Base-by-base conservation (phyloP, 345 rosid species). In the Microthlaspi erraticum region DNA sequence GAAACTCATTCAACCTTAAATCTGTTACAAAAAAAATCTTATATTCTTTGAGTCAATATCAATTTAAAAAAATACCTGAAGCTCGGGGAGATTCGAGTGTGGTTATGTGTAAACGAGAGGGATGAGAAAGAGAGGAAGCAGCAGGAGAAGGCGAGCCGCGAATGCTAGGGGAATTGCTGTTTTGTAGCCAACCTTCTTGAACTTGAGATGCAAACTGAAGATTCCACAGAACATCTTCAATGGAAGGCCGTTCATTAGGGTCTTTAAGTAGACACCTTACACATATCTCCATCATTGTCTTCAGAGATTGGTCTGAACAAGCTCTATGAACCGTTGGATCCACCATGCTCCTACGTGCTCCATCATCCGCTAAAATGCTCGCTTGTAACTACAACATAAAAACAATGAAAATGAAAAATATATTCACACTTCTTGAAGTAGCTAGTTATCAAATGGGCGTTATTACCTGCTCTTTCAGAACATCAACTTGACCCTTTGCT, bases 191-290 rank as follows among this genome's bases (percentile, higher is more conserved):
- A 70, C 75, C 79, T 41, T 76, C 79, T 63, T 70, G 94, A 60
- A 93, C 96, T 81, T 93, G 98, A 72, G 97, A 86, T 31, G 92
- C 91, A 74, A 86, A 93, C 71, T 93, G 94, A 86, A 93, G 85
- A 83, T 94, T 91, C 97, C 97, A 94, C 20, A 94, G 61, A 14
- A 94, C 84, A 66, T 94, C 99, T 70, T 94, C 99, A 34, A 94
- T 71, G 3, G 99, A 86, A 31, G 96, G 97, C 41, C 93, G 78
- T 2, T 88, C 90, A 19, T 52, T 64, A 8, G 90, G 87, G 8
- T 87, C 80, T 73, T 80, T 81, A 2, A 71, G 84, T 50, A 94
- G 80, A 73, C 97, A 94, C 73, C 95, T 83, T 52, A 79, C 58
- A 31, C 95, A 85, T 32, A 94, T 84, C 77, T 88, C 97, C 83